A percentile compares a stretch with the other conserved stretches of the same genome.
Conservation (phyloP, 208 protist genomes). For the Leishmania arabica region DNA sequence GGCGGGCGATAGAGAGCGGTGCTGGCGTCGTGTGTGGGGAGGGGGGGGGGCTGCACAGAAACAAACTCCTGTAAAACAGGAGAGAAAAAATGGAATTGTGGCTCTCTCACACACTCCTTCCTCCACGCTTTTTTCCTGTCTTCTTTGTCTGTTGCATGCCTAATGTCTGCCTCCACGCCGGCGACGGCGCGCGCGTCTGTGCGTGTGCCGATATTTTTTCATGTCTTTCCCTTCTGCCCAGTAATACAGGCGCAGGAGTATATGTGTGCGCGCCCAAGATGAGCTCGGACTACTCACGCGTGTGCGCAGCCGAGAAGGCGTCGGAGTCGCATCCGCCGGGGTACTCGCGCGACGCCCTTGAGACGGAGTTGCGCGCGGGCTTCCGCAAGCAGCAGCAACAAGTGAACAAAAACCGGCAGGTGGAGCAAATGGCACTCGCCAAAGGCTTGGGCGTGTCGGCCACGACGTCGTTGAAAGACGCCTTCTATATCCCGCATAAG, state of each 20-base stretch:
- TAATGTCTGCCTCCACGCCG: too few species aligned
- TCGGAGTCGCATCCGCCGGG: neutral
- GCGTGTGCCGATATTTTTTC: too few species aligned
- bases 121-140: neutral
- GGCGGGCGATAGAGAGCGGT: neutral
- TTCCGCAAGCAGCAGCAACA: conserved; percentile 62
- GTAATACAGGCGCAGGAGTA: neutral
- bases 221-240: neutral
- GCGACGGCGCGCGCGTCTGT: too few species aligned
- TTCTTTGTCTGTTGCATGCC: neutral
- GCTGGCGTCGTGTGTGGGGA: too few species aligned
- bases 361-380: conserved; percentile 54
- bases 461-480: conserved; percentile 49
- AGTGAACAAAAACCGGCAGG: conserved; percentile 36
- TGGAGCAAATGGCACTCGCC: conserved; percentile 67
- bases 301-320: neutral
- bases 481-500: conserved; percentile 63
- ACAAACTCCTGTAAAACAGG: too few species aligned
- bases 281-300: neutral
- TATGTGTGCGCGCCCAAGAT: neutral
- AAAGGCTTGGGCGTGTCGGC: conserved; percentile 69
- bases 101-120: too few species aligned
- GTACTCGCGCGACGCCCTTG: conserved; percentile 25
- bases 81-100: too few species aligned
- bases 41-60: too few species aligned